These are phyloP conservation scores for Candida ulmi DNA, from an alignment of 805 yeast species.

Conservation along the genomic window DNA sequence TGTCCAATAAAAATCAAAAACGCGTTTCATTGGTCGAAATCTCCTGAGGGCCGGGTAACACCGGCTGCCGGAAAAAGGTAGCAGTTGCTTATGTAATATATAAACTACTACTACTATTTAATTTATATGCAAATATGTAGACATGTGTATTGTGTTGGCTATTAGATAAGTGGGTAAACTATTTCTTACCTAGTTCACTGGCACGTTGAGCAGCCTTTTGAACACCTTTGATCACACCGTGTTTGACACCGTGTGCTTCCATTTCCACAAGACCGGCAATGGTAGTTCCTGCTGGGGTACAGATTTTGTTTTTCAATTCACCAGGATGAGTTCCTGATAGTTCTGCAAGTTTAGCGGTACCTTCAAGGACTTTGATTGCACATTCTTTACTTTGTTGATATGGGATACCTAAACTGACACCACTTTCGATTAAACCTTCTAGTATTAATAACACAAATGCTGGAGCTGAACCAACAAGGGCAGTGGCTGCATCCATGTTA, in stretches of 20 bases:
- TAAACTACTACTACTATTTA: too few relatives aligned
- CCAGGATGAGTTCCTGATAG: slow-evolving; percentile 85
- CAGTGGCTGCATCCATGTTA: slow-evolving; percentile 94
- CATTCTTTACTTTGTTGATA: slow-evolving; percentile 74
- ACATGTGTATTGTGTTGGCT: too few relatives aligned
- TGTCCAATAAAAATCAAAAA: slow-evolving; percentile 5
- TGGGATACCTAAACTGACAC: slow-evolving; percentile 90
- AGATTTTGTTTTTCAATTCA: slow-evolving; percentile 76
- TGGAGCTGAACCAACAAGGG: slow-evolving; percentile 94
- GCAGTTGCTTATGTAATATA: too few relatives aligned
- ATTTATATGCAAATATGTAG: too few relatives aligned
- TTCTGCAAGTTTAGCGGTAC: slow-evolving; percentile 87
- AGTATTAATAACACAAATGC: slow-evolving; percentile 87
- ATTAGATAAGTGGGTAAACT: slow-evolving; percentile 3
- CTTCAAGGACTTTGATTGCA: slow-evolving; percentile 91
- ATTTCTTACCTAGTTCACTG: slow-evolving; percentile 47
- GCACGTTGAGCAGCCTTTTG: slow-evolving; percentile 90
- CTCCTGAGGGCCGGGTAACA: slow-evolving; percentile 1
- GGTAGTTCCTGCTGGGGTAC: slow-evolving; percentile 98
- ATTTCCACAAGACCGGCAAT: slow-evolving; percentile 89
- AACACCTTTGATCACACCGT: slow-evolving; percentile 82
- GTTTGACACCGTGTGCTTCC: slow-evolving; percentile 88
- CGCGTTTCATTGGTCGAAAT: slow-evolving; percentile 9
- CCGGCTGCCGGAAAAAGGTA: too few relatives aligned
- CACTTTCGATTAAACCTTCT: slow-evolving; percentile 93